Evolutionary conservation across 257 asterid genomes (phyloP).

Genomic region (Craterostigma plantagineum): DNA sequence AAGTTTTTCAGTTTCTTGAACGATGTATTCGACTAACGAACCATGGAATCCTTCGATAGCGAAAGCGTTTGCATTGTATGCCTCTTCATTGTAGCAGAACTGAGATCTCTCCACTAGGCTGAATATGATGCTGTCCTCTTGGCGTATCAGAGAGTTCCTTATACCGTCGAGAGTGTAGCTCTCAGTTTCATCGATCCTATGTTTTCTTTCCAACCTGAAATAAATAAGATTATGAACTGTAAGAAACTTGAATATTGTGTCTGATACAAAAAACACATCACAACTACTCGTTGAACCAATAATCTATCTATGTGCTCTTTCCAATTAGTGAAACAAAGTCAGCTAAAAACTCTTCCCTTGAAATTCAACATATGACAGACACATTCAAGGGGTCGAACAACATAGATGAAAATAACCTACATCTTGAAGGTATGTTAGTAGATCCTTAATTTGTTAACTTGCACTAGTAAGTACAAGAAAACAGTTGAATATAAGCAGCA

Average conservation of each 20-base stretch:
- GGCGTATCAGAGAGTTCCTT: conserved; percentile 64
- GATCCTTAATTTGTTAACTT: no score
- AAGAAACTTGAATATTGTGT: not conserved
- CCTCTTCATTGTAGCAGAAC: conserved; percentile 46
- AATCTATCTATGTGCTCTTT: no score
- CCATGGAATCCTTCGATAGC: conserved; percentile 57
- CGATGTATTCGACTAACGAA: conserved; percentile 72
- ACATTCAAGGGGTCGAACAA: no score
- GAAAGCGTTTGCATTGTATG: conserved; percentile 56
- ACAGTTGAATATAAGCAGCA: no score
- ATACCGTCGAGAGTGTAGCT: conserved; percentile 82
- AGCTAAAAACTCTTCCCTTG: no score
- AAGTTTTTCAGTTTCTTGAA: conserved; percentile 88
- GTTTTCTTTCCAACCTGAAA: conserved; percentile 29
- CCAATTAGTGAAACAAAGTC: no score
- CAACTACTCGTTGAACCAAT: not conserved
- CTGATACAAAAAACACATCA: not conserved
- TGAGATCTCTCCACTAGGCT: conserved; percentile 87
- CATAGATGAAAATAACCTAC: no score
- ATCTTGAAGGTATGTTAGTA: no score
- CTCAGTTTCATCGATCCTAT: conserved; percentile 61
- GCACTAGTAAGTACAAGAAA: no score
- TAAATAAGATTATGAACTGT: conserved; percentile 5
- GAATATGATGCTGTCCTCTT: conserved; percentile 89
- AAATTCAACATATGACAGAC: no score